These are phyloP conservation scores for Podila epigama DNA, from an alignment of 192 early-diverging fungal species.

Conservation along the genomic window DNA sequence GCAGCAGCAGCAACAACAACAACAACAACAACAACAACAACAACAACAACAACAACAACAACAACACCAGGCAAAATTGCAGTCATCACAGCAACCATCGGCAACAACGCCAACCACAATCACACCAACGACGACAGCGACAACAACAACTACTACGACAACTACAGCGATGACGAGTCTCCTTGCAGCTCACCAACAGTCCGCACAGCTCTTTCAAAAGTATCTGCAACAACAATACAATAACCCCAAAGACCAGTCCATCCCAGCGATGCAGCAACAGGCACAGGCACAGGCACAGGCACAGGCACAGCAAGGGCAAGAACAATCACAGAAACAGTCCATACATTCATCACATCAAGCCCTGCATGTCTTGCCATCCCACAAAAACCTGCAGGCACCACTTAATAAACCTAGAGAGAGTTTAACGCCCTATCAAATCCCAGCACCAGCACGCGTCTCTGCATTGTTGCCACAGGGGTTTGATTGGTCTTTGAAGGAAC, in stretches of 20 bases:
- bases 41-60: not conserved
- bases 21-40: not conserved
- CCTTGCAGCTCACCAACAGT: slow-evolving; percentile 38
- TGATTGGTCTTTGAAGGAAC: slow-evolving; percentile 22
- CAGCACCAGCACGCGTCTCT: slow-evolving; percentile 17
- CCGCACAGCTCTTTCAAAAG: slow-evolving; percentile 26
- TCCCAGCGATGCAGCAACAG: not conserved
- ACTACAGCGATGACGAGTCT: not conserved
- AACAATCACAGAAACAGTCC: slow-evolving; percentile 1
- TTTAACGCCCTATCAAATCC: slow-evolving; percentile 16
- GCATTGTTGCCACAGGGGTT: slow-evolving; percentile 23
- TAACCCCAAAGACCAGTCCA: not conserved
- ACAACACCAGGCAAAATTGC: not conserved
- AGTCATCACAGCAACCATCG: no score
- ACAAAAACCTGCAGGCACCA: not conserved
- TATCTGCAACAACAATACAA: slow-evolving; percentile 30
- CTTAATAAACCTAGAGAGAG: slow-evolving; percentile 11
- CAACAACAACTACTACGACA: not conserved
- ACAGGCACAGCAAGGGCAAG: not conserved
- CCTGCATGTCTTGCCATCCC: not conserved
- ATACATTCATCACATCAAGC: not conserved
- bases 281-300: not conserved
- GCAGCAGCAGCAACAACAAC: not conserved
- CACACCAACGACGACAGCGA: not conserved
- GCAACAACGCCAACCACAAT: not conserved